Evolutionary conservation across 2,329 filamentous ascomycete genomes (phyloP).

Genomic region (Aspergillus ochraceoroseus): DNA sequence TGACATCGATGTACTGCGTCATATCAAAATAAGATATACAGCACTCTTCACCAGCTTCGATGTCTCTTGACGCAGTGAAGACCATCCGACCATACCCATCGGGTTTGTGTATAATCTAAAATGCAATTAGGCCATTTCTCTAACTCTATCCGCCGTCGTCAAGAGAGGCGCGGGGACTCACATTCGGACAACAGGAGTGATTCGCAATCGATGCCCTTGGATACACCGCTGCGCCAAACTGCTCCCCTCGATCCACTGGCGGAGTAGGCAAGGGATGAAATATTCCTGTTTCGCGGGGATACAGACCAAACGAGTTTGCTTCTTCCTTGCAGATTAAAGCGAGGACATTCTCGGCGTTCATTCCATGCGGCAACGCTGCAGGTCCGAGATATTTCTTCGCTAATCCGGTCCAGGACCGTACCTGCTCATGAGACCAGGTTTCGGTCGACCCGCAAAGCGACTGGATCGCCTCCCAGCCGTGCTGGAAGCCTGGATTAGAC

Average conservation of each 20-base stretch:
- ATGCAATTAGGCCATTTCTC: slow-evolving; percentile 5
- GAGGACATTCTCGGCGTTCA: slow-evolving; percentile 6
- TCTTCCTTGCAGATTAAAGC: slow-evolving; percentile 21
- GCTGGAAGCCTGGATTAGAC: slow-evolving; percentile 12
- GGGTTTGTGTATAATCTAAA: slow-evolving; percentile 31
- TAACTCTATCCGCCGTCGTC: neutral
- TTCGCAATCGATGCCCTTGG: slow-evolving; percentile 21
- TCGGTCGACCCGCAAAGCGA: slow-evolving; percentile 30
- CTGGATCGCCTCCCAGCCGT: slow-evolving; percentile 26
- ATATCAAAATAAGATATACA: slow-evolving; percentile 35
- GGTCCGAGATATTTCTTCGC: slow-evolving; percentile 30
- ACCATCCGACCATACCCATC: slow-evolving; percentile 30
- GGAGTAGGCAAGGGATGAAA: slow-evolving; percentile 3
- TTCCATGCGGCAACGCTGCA: slow-evolving; percentile 15
- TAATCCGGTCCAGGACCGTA: slow-evolving; percentile 25
- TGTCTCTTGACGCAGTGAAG: slow-evolving; percentile 29
- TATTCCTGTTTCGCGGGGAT: slow-evolving; percentile 5
- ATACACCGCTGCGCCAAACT: slow-evolving; percentile 22
- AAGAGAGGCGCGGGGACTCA: slow-evolving; percentile 6
- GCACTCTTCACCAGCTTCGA: slow-evolving; percentile 30
- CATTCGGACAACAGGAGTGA: slow-evolving; percentile 23
- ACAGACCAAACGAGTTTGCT: slow-evolving; percentile 18
- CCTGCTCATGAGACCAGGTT: slow-evolving; percentile 29
- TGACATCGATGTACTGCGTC: slow-evolving; percentile 19
- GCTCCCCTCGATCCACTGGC: slow-evolving; percentile 15